phyloP scores from a whole-genome alignment of 768 basidiomycete species.

The Agrocybe pediades region DNA sequence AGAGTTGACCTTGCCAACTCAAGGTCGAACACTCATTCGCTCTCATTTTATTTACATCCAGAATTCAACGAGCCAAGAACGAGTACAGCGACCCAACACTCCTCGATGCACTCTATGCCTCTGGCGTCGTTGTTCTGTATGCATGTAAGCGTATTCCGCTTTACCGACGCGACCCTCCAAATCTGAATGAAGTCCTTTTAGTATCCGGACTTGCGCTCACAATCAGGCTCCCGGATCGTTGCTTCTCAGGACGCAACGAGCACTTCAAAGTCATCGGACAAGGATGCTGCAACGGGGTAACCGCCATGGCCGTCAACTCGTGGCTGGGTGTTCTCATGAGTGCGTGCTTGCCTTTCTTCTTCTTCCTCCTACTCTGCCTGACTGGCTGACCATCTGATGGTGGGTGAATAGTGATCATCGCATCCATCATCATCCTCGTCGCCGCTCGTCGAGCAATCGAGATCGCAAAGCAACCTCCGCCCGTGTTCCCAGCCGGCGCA shows the following conservation, averaged over 20 bases:
- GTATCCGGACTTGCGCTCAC: slow-evolving; percentile 28
- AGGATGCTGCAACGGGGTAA: slow-evolving; percentile 24
- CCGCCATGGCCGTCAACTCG: slow-evolving; percentile 28
- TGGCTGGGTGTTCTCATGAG: slow-evolving; percentile 27
- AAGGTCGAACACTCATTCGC: background rate
- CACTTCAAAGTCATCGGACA: slow-evolving; percentile 24
- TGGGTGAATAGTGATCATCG: slow-evolving; percentile 24
- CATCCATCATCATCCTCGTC: slow-evolving; percentile 22
- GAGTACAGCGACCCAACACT: slow-evolving; percentile 26
- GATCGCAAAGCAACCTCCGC: slow-evolving; percentile 28
- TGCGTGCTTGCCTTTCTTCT: slow-evolving; percentile 10
- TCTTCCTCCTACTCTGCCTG: background rate
- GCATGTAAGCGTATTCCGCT: slow-evolving; percentile 17
- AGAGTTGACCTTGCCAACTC: background rate
- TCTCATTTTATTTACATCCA: slow-evolving; percentile 2
- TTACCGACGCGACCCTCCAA: background rate
- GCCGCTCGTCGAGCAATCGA: slow-evolving; percentile 26
- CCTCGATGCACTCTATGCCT: slow-evolving; percentile 22
- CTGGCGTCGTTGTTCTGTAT: slow-evolving; percentile 28
- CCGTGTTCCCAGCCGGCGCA: slow-evolving; percentile 26
- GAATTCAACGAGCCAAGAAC: slow-evolving; percentile 29
- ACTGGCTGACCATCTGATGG: background rate
- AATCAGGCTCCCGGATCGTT: slow-evolving; percentile 26
- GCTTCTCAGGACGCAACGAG: slow-evolving; percentile 24
- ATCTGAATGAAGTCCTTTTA: slow-evolving; percentile 3